Evolutionary conservation across 2,329 filamentous ascomycete genomes (phyloP), one percentile per base, ranked within the genome.

Genomic region (Scolecobasidium constrictum): DNA sequence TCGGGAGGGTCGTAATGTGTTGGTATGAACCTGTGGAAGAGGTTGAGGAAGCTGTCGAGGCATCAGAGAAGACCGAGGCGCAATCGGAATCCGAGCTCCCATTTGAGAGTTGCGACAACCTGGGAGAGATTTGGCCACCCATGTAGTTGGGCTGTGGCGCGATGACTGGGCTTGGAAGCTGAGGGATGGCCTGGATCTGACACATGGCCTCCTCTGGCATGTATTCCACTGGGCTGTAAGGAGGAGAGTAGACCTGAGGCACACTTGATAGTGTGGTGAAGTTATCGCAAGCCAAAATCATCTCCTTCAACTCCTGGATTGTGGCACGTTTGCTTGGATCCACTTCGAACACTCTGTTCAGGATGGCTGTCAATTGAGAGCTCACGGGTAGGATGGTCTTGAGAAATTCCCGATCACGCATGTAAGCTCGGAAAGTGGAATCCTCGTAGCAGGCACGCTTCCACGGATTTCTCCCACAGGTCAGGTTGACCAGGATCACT

Each of bases 401-500:
- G 51, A 98, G 69, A 62, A 96, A 98, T 57, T 83, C 81, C 48
- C 78, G 78, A 58, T 87, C 86, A 68, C 82, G 82, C 53, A 84
- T 75, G 66, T 84, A 96, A 43, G 88, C 88, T 56, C 83, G 78
- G 74, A 96, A 98, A 36, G 92, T 96, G 50, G 86, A 86, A 64
- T 98, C 92, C 62, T 94, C 86, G 53, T 78, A 71, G 11, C 87
- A 94, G 48, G 92, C 92, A 61, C 92, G 83, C 69, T 96, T 96
- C 92, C 92, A 98, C 46, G 92, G 92, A 66, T 98, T 98, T 61
- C 92, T 86, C 58, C 92, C 92, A 67, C 92, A 98, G 40, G 87
- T 94, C 52, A 98, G 73, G 69, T 98, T 98, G 55, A 98, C 87
- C 47, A 98, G 74, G 59, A 98, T 94, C 42, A 98, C 90, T 52